Conservation (phyloP, 192 early-diverging fungal species). For the Ambispora gerdemannii region DNA sequence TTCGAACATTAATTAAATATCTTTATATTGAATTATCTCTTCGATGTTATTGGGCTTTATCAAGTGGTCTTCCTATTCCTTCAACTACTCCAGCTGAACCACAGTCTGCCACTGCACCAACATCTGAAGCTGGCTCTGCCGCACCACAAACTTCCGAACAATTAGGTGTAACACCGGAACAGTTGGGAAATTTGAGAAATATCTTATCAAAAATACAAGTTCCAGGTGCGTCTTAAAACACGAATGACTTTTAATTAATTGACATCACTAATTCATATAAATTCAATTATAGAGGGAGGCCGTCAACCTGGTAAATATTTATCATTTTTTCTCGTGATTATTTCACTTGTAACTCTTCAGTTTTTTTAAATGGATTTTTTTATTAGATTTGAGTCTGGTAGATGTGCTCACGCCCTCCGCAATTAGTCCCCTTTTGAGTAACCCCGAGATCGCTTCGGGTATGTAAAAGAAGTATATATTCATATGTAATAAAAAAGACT, state of each 20-base stretch:
- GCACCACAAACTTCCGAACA: conserved; percentile 18
- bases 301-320: conserved; percentile 1
- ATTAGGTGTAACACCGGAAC: conserved; percentile 37
- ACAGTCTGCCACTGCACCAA: conserved; percentile 18
- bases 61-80: conserved; percentile 1
- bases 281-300: conserved; percentile 1
- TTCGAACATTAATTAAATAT: not conserved
- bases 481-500: too few species aligned
- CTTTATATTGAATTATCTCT: not conserved
- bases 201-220: conserved; percentile 44
- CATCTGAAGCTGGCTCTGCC: conserved; percentile 9
- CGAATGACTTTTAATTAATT: not conserved
- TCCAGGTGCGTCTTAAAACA: conserved; percentile 31
- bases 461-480: too few species aligned
- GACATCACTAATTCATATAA: not conserved
- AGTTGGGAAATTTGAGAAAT: conserved; percentile 46
- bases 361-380: too few species aligned
- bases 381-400: conserved; percentile 37
- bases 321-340: not conserved
- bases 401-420: conserved; percentile 42
- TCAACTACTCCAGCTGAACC: conserved; percentile 28
- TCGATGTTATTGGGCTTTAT: not conserved
- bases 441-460: conserved; percentile 37
- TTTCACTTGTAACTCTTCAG: not conserved
- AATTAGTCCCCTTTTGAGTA: conserved; percentile 41